Conservation (phyloP, 805 yeast species). For the Debaryomyces hansenii region DNA sequence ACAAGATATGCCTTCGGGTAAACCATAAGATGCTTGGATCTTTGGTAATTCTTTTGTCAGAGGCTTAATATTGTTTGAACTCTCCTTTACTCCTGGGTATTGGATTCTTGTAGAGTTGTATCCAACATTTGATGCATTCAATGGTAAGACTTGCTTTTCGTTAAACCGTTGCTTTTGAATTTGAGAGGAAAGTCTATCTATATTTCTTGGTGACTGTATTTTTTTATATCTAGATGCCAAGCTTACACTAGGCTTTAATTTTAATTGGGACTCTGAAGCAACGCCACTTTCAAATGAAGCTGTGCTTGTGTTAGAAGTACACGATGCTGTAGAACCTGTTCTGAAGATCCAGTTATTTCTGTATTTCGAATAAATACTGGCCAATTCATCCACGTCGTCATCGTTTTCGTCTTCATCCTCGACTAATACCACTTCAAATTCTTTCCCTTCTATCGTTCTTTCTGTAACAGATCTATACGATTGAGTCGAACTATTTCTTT, state of each 20-base stretch:
- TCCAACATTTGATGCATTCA: constrained; percentile 1
- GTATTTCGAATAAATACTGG: constrained; percentile 44
- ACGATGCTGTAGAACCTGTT: constrained; percentile 21
- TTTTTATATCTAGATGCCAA: constrained; percentile 5
- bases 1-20: background rate
- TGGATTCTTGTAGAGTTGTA: constrained; percentile 22
- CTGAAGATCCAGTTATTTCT: constrained; percentile 28
- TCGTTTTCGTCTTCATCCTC: constrained; percentile 34
- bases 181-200: background rate
- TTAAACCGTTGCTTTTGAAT: background rate
- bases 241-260: constrained; percentile 7
- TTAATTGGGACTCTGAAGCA: constrained; percentile 19
- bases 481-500: constrained; percentile 32
- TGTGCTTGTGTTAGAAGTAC: constrained; percentile 12
- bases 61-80: background rate
- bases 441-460: constrained; percentile 34
- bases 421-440: constrained; percentile 44
- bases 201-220: background rate
- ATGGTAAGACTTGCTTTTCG: constrained; percentile 1
- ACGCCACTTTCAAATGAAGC: constrained; percentile 20
- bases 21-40: constrained; percentile 8
- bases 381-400: constrained; percentile 30
- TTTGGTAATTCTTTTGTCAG: constrained; percentile 5
- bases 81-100: constrained; percentile 11
- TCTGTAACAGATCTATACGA: constrained; percentile 44